phyloP scores from a whole-genome alignment of 2,329 filamentous ascomycete species.

The Raffaelea deltoideospora region DNA sequence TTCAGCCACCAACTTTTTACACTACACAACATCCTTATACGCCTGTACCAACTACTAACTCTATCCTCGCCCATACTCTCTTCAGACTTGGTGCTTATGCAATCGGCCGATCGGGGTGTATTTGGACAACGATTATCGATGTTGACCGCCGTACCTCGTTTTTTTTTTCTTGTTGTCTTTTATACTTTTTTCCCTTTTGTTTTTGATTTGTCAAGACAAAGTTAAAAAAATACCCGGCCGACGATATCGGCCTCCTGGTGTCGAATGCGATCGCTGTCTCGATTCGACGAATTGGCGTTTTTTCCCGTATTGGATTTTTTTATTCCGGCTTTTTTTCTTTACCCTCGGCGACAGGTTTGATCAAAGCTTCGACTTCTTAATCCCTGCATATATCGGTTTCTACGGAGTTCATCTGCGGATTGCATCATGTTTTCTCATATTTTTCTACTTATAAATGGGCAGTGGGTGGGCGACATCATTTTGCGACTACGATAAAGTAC shows the following conservation, averaged over 20 bases:
- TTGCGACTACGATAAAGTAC: conserved; percentile 25
- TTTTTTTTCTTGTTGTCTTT: background rate
- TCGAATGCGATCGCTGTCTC: too few relatives aligned
- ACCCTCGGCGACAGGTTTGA: conserved; percentile 8
- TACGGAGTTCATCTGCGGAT: conserved; percentile 24
- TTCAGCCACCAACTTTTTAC: too few relatives aligned
- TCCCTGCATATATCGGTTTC: conserved; percentile 29
- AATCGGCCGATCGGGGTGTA: too few relatives aligned
- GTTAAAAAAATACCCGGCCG: conserved; percentile 15
- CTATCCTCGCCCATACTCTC: too few relatives aligned
- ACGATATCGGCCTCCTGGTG: too few relatives aligned
- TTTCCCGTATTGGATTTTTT: conserved; percentile 24
- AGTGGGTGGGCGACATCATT: conserved; percentile 26
- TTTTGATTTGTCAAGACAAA: conserved; percentile 4
- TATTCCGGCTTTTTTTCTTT: conserved; percentile 13
- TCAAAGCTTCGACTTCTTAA: conserved; percentile 21
- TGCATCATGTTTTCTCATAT: conserved; percentile 12
- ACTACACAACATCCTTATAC: too few relatives aligned
- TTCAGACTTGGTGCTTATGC: too few relatives aligned
- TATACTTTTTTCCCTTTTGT: background rate
- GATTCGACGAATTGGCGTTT: conserved; percentile 29
- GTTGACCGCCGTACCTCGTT: too few relatives aligned
- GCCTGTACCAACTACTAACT: too few relatives aligned
- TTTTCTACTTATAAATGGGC: conserved; percentile 16
- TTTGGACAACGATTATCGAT: background rate